Base-by-base conservation (phyloP, 768 basidiomycete genomes). In the Lactarius sanguifluus region DNA sequence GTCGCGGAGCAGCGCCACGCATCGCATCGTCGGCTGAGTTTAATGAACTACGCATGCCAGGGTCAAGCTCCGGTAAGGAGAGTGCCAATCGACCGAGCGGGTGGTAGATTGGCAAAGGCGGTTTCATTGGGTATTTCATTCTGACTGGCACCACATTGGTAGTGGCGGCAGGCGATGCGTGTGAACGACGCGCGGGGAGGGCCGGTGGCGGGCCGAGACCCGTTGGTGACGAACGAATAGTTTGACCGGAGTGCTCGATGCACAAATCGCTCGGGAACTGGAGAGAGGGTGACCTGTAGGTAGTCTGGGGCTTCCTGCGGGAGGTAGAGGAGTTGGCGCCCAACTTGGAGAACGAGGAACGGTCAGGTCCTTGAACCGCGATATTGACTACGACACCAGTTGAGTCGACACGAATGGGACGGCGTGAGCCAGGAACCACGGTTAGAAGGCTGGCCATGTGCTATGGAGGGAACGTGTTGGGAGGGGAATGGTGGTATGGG, bases 341-440 rank as follows among this genome's bases (percentile, higher is more conserved):
- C 41, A 38, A 41, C 50, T 62, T 69, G 28, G 68, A 70, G 28
- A 60, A 52, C 5, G 62, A 45, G 43, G 68, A 32, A n/a, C 38
- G 54, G 36, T 59, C 57, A 7, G 68, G 28, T 23, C 56, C 34
- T 32, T 65, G 56, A 58, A 65, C 40, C 18, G 69, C 59, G 61
- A 66, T 69, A 45, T 65, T 54, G 38, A 70, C 70, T 5, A 69
- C 54, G 43, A 70, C 57, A 38, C 68, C 62, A 16, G 62, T 70
- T 36, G 64, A 62, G 62, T 61, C 64, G 59, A 71, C 60, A 36
- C 61, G 69, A 61, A 71, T 67, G 25, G 70, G 70, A 36, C 68
- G 70, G 32, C 70, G 69, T 34, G 70, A 71, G 60, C 70, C 70
- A 32, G 68, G 68, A 41, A 71, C 65, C 20, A 67, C 62, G 15